Evolutionary conservation across 352 stramenopile species (phyloP).

Genomic region (Globisporangium paroecandrum): DNA sequence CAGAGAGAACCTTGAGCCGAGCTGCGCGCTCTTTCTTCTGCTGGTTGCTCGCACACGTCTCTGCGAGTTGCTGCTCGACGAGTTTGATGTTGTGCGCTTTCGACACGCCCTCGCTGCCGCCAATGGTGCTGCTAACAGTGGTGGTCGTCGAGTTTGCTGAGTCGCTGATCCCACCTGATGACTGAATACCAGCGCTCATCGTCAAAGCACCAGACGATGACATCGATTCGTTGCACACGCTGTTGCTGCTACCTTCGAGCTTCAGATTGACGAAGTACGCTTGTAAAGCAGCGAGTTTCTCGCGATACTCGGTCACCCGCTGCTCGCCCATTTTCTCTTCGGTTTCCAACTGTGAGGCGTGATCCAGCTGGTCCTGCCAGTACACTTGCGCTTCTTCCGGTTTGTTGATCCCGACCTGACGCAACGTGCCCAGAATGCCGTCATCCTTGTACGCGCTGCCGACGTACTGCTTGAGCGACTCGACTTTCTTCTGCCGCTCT

Average conservation of each 20-base stretch:
- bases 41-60: slow-evolving; percentile 44
- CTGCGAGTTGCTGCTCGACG: slow-evolving; percentile 58
- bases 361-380: slow-evolving; percentile 77
- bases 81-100: slow-evolving; percentile 59
- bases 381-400: slow-evolving; percentile 67
- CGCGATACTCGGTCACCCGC: slow-evolving; percentile 54
- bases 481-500: slow-evolving; percentile 50
- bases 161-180: not conserved
- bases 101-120: slow-evolving; percentile 14
- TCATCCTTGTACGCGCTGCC: slow-evolving; percentile 72
- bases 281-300: slow-evolving; percentile 55
- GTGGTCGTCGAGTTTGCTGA: not conserved
- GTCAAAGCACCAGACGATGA: slow-evolving; percentile 4
- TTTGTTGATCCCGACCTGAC: slow-evolving; percentile 77
- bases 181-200: slow-evolving; percentile 2
- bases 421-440: slow-evolving; percentile 61
- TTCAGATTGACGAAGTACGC: slow-evolving; percentile 69
- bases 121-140: not conserved
- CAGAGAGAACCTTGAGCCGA: slow-evolving; percentile 53
- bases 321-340: slow-evolving; percentile 61
- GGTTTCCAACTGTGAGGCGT: slow-evolving; percentile 60
- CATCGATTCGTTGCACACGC: slow-evolving; percentile 17
- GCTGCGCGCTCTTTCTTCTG: slow-evolving; percentile 68
- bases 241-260: slow-evolving; percentile 41
- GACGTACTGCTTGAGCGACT: slow-evolving; percentile 67